Conservation (phyloP, 1,284 basidiomycete genomes). For the Veloboletus limbatus region DNA sequence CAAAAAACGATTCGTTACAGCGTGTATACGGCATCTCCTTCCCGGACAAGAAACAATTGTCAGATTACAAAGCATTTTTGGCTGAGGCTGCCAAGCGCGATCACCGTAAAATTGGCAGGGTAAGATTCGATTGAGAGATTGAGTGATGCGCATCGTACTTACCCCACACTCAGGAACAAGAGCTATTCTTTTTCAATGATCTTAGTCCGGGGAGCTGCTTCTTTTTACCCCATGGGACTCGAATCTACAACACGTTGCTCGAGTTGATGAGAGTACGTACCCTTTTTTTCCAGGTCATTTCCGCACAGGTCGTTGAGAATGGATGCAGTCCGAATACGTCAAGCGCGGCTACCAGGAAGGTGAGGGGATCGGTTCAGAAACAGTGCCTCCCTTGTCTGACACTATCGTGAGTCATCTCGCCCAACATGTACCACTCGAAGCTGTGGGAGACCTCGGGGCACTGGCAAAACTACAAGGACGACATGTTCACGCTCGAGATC, state of each 20-base stretch:
- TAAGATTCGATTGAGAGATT: constrained; percentile 28
- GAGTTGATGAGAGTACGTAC: constrained; percentile 84
- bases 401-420: constrained; percentile 76
- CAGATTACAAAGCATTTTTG: constrained; percentile 95
- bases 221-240: constrained; percentile 95
- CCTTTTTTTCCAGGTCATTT: constrained; percentile 3
- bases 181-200: constrained; percentile 99
- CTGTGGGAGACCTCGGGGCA: constrained; percentile 99
- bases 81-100: constrained; percentile 97
- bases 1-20: constrained; percentile 93
- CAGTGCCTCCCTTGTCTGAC: constrained; percentile 8
- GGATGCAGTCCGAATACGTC: constrained; percentile 67
- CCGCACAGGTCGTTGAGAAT: constrained; percentile 1
- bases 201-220: constrained; percentile 93
- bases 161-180: constrained; percentile 69
- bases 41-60: constrained; percentile 95
- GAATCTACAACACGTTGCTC: constrained; percentile 94
- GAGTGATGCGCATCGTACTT: neutral
- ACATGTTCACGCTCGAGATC: constrained; percentile 93
- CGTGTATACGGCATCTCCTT: constrained; percentile 99
- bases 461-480: constrained; percentile 97
- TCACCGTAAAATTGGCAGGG: constrained; percentile 92
- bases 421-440: constrained; percentile 97
- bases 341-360: constrained; percentile 89
- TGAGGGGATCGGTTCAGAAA: constrained; percentile 21